Conservation (phyloP, 2,329 filamentous ascomycete genomes). For the Colletotrichum sp. region DNA sequence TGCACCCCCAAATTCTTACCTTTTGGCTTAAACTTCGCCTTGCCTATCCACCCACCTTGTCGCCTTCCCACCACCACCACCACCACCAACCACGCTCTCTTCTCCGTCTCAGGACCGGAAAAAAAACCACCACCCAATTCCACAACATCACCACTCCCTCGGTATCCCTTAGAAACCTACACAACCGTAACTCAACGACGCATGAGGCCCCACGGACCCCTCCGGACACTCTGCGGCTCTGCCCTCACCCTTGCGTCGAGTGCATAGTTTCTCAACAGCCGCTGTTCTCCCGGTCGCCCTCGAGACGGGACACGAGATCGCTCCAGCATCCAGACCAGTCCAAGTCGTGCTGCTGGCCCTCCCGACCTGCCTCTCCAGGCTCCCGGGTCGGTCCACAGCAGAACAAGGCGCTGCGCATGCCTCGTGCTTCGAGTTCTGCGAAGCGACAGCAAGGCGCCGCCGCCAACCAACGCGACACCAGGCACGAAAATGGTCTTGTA, state of each 20-base stretch:
- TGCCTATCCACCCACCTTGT: neutral
- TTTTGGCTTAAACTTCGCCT: neutral
- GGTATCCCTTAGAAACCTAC: neutral
- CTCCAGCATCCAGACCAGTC: constrained; percentile 18
- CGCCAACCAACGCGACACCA: constrained; percentile 71
- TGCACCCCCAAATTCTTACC: neutral
- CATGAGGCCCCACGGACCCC: constrained; percentile 11
- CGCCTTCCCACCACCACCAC: neutral
- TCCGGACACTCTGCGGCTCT: neutral
- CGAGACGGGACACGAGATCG: constrained; percentile 9
- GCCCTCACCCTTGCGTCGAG: constrained; percentile 15
- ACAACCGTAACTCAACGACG: neutral
- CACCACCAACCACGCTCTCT: neutral
- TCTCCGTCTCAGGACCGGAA: neutral
- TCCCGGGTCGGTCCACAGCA: constrained; percentile 40
- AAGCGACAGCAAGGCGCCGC: constrained; percentile 67
- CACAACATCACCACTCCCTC: constrained; percentile 1
- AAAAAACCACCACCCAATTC: constrained; percentile 9
- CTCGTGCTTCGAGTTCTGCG: constrained; percentile 62
- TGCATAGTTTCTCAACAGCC: constrained; percentile 11
- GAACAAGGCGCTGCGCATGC: constrained; percentile 55
- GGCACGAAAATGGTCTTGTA: constrained; percentile 89
- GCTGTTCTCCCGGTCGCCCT: constrained; percentile 23
- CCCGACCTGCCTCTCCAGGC: constrained; percentile 34
- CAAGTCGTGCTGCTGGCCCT: constrained; percentile 37